Base-by-base conservation (phyloP, 1,139 yeast species). In the Saccharomyces hybrid region DNA sequence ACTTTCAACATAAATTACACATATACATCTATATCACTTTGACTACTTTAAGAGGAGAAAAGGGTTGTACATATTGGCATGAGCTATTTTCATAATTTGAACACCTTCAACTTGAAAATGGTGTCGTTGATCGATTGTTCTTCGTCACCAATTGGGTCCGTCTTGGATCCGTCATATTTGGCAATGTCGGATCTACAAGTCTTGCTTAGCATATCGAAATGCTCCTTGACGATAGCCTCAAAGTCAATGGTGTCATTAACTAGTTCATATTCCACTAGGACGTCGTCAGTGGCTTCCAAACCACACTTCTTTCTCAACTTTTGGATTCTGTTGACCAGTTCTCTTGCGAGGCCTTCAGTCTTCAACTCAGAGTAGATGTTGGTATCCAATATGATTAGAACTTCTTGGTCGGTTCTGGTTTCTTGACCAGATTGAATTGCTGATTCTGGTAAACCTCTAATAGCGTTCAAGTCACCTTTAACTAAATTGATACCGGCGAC, bases 291-390 rank as follows among this genome's bases (percentile, higher is more conserved):
- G 57, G 96, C 91, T 67, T 87, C 88, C 68, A 95, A 79, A 46
- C 97, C 97, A 60, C 89, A 91, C 80, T 91, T 90, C 84, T 95
- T 95, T 75, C 99, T 88, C 71, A 91, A 82, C 74, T 97, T 87
- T 79, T 95, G 99, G 63, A 95, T 90, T 75, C 99, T 90, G 80
- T 95, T 95, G 68, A 93, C 81, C 69, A 95, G 80, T 73, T 95
- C 99, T 77, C 99, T 88, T 6, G 97, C 97, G 65, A 88, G 79
- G 71, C 98, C 98, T 76, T 93, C 98, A 53, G 88, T 83, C 75
- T 86, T 86, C 70, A 91, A 79, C 64, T 91, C 97, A 48, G 91
- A 90, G 69, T 93, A 86, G 57, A 89, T 74, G 64, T 87, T 88
- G 59, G 89, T 87, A 69, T 95, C 99, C 72, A 95, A 78, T 61